Conservation (phyloP, 805 yeast genomes). For the Pichia nanzhaoensis region DNA sequence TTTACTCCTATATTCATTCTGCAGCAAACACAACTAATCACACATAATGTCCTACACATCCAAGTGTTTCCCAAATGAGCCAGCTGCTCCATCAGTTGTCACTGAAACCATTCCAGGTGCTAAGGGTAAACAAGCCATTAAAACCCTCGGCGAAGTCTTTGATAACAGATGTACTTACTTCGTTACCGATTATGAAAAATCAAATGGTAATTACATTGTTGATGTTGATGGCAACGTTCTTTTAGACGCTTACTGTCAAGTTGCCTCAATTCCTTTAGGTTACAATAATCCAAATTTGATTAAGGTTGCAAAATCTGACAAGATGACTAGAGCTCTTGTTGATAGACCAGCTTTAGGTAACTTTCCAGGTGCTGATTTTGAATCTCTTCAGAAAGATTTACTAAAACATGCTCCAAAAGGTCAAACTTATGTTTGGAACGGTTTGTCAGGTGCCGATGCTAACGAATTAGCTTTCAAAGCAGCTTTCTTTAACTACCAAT, state of each 20-base stretch:
- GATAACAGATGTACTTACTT: constrained; percentile 72
- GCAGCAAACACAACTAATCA: too few species aligned
- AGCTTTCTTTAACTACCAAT: constrained; percentile 74
- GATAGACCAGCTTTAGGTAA: constrained; percentile 84
- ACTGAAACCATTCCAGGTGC: constrained; percentile 76
- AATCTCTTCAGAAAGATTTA: constrained; percentile 46
- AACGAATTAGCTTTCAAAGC: constrained; percentile 87
- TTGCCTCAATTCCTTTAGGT: constrained; percentile 79
- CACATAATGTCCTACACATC: constrained; percentile 41
- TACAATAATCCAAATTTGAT: constrained; percentile 76
- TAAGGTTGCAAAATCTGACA: constrained; percentile 61
- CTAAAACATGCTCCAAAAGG: constrained; percentile 75
- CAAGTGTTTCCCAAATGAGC: constrained; percentile 73
- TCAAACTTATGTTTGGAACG: constrained; percentile 69
- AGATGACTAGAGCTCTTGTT: constrained; percentile 64
- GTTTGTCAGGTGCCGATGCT: constrained; percentile 81
- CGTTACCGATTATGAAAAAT: constrained; percentile 68
- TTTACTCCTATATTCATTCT: too few species aligned
- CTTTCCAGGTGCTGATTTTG: constrained; percentile 64
- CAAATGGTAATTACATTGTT: constrained; percentile 70
- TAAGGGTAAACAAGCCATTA: constrained; percentile 44
- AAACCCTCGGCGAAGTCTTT: constrained; percentile 52
- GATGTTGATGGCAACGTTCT: constrained; percentile 74
- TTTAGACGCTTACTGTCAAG: constrained; percentile 76
- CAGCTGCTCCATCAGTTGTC: constrained; percentile 56